Evolutionary conservation across 108 stramenopile genomes (phyloP).

Genomic region (Discostella stelligeroides): DNA sequence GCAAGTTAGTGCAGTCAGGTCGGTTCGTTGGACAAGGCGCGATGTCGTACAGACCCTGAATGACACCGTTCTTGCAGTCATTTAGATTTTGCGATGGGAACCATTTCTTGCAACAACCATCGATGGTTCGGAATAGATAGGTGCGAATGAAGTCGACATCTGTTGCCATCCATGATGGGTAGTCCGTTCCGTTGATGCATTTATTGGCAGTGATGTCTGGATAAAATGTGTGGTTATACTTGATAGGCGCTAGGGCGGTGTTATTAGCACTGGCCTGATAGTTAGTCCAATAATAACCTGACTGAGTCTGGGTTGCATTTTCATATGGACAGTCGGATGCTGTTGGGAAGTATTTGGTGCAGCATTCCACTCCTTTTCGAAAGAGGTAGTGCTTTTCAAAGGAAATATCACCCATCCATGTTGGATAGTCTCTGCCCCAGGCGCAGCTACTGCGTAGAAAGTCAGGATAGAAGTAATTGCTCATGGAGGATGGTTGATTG

Average conservation of each 20-base stretch:
- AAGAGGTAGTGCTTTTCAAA: slow-evolving; percentile 33
- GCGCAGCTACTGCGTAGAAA: slow-evolving; percentile 5
- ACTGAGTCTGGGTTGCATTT: slow-evolving; percentile 13
- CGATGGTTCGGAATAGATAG: slow-evolving; percentile 13
- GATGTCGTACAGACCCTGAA: slow-evolving; percentile 10
- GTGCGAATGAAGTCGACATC: slow-evolving; percentile 13
- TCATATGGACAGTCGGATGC: slow-evolving; percentile 36
- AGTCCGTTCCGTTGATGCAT: slow-evolving; percentile 29
- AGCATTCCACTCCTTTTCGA: slow-evolving; percentile 14
- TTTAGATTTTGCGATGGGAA: slow-evolving; percentile 10
- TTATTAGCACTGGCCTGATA: slow-evolving; percentile 9
- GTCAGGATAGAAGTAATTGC: slow-evolving; percentile 25
- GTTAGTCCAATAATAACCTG: slow-evolving; percentile 32
- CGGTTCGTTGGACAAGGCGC: slow-evolving; percentile 8
- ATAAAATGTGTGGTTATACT: slow-evolving; percentile 33
- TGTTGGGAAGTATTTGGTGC: slow-evolving; percentile 22
- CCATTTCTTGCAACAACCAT: slow-evolving; percentile 34
- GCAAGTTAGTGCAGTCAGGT: background rate
- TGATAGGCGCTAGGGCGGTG: background rate
- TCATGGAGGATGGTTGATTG: background rate
- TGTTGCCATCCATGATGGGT: slow-evolving; percentile 35
- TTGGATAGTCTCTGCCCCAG: slow-evolving; percentile 6
- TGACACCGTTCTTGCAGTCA: slow-evolving; percentile 24
- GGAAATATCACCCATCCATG: slow-evolving; percentile 35
- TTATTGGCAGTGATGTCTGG: slow-evolving; percentile 17